Evolutionary conservation across 2,329 filamentous ascomycete species (phyloP).

Genomic region (Alternaria postmessia): DNA sequence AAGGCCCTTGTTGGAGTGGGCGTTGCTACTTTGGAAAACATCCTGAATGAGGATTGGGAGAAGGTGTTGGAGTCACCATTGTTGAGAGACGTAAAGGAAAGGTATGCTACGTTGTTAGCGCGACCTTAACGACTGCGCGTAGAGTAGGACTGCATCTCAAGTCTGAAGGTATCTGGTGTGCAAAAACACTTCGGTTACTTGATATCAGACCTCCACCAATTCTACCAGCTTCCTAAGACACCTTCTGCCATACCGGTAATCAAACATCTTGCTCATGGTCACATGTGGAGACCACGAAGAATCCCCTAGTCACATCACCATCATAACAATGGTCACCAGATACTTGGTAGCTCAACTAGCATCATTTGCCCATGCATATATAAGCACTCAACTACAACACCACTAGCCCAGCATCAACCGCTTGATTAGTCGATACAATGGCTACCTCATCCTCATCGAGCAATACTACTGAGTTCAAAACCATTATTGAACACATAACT

Average conservation of each 20-base stretch:
- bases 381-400: background rate
- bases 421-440: too few relatives aligned
- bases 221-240: background rate
- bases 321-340: background rate
- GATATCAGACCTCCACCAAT: background rate
- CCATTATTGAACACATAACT: too few relatives aligned
- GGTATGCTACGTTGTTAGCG: slow-evolving; percentile 7
- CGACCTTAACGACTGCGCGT: background rate
- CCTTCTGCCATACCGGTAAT: background rate
- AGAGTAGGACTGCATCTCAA: too few relatives aligned
- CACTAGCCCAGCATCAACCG: too few relatives aligned
- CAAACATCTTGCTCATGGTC: background rate
- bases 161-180: background rate
- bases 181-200: background rate
- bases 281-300: too few relatives aligned
- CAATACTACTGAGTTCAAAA: too few relatives aligned
- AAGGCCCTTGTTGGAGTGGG: slow-evolving; percentile 37
- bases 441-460: too few relatives aligned
- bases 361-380: background rate
- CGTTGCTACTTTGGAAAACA: slow-evolving; percentile 22
- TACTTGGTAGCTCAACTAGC: background rate
- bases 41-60: slow-evolving; percentile 32
- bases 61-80: slow-evolving; percentile 21
- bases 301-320: background rate
- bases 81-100: slow-evolving; percentile 19